A percentile compares a stretch with the other conserved stretches of the same genome.
Conservation (phyloP, 164 flowering plant species). For the Sextonia rubra region DNA sequence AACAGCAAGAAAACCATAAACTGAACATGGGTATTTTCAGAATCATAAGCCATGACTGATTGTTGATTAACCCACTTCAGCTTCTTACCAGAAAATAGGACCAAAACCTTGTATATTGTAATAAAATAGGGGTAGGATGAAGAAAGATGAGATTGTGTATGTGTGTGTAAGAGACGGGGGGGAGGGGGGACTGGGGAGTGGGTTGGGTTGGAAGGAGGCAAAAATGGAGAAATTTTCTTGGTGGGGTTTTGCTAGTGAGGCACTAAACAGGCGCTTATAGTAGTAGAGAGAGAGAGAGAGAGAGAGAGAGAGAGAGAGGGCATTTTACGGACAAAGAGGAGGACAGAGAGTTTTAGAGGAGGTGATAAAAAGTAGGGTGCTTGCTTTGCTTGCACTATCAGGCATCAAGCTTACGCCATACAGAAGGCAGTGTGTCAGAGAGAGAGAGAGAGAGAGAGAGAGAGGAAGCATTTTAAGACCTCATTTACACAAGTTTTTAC, state of each 20-base stretch:
- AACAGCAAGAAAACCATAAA: constrained; percentile 11
- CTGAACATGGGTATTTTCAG: constrained; percentile 11
- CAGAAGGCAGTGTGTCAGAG: constrained; percentile 55
- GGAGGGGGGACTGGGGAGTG: constrained; percentile 7
- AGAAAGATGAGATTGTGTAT: constrained; percentile 1
- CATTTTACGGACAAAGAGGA: constrained; percentile 31
- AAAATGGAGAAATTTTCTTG: constrained; percentile 19
- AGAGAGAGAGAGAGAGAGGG: constrained; percentile 16
- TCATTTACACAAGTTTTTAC: neutral
- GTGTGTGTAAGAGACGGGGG: neutral
- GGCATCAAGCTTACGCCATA: constrained; percentile 79
- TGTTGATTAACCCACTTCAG: constrained; percentile 7
- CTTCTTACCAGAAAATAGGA: constrained; percentile 6
- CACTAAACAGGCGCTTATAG: constrained; percentile 45
- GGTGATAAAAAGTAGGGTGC: constrained; percentile 27
- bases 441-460: constrained; percentile 20
- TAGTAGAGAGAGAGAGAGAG: constrained; percentile 18
- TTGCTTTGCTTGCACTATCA: constrained; percentile 98
- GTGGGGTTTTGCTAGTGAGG: constrained; percentile 43
- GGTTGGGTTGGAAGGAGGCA: constrained; percentile 7
- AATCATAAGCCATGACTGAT: neutral
- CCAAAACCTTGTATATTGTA: constrained; percentile 7
- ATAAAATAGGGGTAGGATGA: neutral
- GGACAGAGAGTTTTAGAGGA: constrained; percentile 18
- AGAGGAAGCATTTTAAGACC: neutral